A percentile compares a stretch with the other conserved stretches of the same genome.
Conservation (phyloP, 2,329 filamentous ascomycete species). For the Cercospora sp. region DNA sequence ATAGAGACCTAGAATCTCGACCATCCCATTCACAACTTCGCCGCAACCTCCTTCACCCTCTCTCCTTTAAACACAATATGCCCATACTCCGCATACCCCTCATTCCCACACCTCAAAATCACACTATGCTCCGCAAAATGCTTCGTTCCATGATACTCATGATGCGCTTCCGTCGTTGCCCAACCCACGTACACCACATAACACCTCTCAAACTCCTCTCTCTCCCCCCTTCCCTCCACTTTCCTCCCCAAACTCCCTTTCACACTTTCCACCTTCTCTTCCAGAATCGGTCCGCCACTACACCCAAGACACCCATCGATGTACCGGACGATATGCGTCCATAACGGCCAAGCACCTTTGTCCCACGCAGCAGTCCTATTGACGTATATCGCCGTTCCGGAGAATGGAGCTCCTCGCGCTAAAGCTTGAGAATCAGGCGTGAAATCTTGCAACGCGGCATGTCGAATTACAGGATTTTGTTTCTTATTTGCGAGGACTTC, state of each 20-base stretch:
- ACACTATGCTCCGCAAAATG: constrained; percentile 18
- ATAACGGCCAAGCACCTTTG: constrained; percentile 22
- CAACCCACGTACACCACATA: constrained; percentile 20
- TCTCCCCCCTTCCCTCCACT: not conserved
- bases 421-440: constrained; percentile 16
- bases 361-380: constrained; percentile 17
- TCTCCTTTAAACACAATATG: not conserved
- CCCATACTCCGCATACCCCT: constrained; percentile 16
- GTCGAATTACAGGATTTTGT: constrained; percentile 3
- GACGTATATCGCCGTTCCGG: constrained; percentile 19
- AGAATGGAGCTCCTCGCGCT: constrained; percentile 18
- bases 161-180: constrained; percentile 17
- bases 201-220: constrained; percentile 9
- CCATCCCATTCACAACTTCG: not conserved
- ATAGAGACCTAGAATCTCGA: not conserved
- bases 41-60: not conserved
- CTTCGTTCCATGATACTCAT: constrained; percentile 19
- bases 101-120: constrained; percentile 20
- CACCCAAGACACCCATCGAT: constrained; percentile 20
- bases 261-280: constrained; percentile 1
- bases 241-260: constrained; percentile 13
- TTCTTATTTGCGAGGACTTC: constrained; percentile 3
- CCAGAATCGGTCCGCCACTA: constrained; percentile 11
- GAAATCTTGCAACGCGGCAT: constrained; percentile 17
- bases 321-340: constrained; percentile 20